A percentile compares a stretch with the other conserved stretches of the same genome.
phyloP scores from a whole-genome alignment of 805 yeast species.

The Kurtzmaniella cleridarum region DNA sequence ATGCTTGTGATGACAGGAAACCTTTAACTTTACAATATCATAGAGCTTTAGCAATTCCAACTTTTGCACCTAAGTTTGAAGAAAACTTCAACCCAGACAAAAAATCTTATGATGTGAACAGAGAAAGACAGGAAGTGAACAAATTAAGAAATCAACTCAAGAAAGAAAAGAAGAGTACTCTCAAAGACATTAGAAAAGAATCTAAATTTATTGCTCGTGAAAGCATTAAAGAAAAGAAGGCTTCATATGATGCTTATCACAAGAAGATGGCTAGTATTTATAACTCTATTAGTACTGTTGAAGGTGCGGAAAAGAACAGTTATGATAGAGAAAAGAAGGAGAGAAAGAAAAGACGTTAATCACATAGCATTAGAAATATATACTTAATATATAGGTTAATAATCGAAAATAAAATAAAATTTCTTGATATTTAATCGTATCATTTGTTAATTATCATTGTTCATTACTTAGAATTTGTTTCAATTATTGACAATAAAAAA shows the following conservation, averaged over 20 bases:
- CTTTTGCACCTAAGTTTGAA: slow-evolving; percentile 87
- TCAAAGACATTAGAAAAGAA: slow-evolving; percentile 89
- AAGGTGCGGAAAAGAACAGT: slow-evolving; percentile 90
- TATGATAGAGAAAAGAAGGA: slow-evolving; percentile 80
- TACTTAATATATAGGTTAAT: too few relatives aligned
- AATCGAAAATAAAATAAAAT: too few relatives aligned
- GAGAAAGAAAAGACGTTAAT: slow-evolving; percentile 39
- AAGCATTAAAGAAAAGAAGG: slow-evolving; percentile 72
- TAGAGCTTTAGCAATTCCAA: slow-evolving; percentile 75
- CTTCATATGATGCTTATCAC: slow-evolving; percentile 74
- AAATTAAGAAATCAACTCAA: slow-evolving; percentile 83
- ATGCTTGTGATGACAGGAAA: slow-evolving; percentile 22
- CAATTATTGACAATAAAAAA: too few relatives aligned
- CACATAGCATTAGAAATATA: neutral
- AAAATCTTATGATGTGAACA: slow-evolving; percentile 83
- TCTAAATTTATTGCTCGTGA: slow-evolving; percentile 82
- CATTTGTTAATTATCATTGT: too few relatives aligned
- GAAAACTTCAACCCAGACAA: slow-evolving; percentile 94
- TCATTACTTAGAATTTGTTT: too few relatives aligned
- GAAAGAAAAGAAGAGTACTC: slow-evolving; percentile 82
- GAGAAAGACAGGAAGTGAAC: slow-evolving; percentile 72
- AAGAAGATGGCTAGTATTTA: slow-evolving; percentile 82
- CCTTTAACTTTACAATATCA: slow-evolving; percentile 83
- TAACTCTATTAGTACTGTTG: slow-evolving; percentile 84
- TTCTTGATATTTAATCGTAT: too few relatives aligned